phyloP scores from a whole-genome alignment of 495 filamentous ascomycete genomes.

The Tuber microsphaerosporum region DNA sequence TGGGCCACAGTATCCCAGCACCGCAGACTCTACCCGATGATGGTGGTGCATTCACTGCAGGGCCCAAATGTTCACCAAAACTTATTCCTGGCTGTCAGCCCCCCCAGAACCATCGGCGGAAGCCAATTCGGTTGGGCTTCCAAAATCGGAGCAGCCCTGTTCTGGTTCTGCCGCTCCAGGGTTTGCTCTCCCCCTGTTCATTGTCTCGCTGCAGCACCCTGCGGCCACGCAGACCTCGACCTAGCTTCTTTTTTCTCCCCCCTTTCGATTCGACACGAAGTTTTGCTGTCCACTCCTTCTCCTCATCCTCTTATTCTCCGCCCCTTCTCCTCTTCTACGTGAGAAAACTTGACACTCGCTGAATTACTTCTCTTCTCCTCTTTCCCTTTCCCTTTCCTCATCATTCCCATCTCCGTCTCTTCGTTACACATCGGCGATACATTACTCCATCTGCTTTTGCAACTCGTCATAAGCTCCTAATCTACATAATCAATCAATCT shows the following conservation, averaged over 20 bases:
- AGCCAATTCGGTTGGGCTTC: not conserved
- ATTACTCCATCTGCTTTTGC: not conserved
- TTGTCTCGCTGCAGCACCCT: not conserved
- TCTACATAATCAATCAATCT: not conserved
- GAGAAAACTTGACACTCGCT: conserved; percentile 1
- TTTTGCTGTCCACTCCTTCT: not conserved
- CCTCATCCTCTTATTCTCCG: not conserved
- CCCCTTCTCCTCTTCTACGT: not conserved
- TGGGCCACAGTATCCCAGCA: no score
- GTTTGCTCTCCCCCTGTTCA: not conserved
- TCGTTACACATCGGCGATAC: not conserved
- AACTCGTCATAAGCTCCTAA: not conserved
- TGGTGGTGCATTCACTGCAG: not conserved
- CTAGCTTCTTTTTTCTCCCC: not conserved
- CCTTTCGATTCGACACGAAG: not conserved
- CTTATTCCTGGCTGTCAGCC: not conserved
- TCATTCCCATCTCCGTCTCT: not conserved
- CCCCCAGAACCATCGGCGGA: not conserved
- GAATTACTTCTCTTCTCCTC: not conserved
- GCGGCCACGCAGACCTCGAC: conserved; percentile 1
- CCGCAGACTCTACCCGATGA: no score
- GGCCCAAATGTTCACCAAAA: not conserved
- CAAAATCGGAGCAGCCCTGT: conserved; percentile 1
- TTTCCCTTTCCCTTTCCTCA: not conserved
- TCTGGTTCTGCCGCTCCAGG: not conserved